Evolutionary conservation across 192 early-diverging fungal genomes (phyloP).

Genomic region (Phycomyces blakesleeanus): DNA sequence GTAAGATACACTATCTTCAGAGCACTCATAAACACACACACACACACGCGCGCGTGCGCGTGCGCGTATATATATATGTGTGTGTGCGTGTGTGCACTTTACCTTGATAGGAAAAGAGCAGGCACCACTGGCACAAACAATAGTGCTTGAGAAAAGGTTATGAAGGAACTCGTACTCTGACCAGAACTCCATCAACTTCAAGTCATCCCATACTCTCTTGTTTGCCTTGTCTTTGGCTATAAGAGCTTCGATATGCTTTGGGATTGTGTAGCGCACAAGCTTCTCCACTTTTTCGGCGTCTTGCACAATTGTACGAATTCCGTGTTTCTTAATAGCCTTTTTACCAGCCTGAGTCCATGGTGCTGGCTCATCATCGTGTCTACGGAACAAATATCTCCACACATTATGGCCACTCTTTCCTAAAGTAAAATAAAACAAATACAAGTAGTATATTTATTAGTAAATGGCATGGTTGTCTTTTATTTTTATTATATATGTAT

Average conservation of each 20-base stretch:
- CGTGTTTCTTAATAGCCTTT: conserved; percentile 35
- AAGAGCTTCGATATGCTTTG: conserved; percentile 11
- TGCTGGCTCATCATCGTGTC: conserved; percentile 59
- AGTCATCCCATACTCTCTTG: conserved; percentile 32
- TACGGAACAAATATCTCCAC: conserved; percentile 62
- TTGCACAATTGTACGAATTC: conserved; percentile 34
- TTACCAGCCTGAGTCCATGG: conserved; percentile 62
- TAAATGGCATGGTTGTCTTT: background rate
- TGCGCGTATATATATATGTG: no score
- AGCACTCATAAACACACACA: conserved; percentile 6
- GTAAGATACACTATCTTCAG: no score
- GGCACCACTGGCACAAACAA: conserved; percentile 36
- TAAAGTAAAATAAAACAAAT: background rate
- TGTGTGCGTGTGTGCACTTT: conserved; percentile 3
- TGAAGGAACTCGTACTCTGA: conserved; percentile 37
- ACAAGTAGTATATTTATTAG: background rate
- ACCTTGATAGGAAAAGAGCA: conserved; percentile 16
- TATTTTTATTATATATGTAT: background rate
- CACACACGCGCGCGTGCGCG: no score
- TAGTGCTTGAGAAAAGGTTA: conserved; percentile 22
- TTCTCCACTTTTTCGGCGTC: background rate
- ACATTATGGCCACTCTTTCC: conserved; percentile 39
- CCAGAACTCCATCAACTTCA: conserved; percentile 15
- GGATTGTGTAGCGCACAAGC: conserved; percentile 11
- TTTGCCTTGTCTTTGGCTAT: conserved; percentile 2